Evolutionary conservation across 805 yeast species (phyloP).

Genomic region (Clavispora phyllophila): DNA sequence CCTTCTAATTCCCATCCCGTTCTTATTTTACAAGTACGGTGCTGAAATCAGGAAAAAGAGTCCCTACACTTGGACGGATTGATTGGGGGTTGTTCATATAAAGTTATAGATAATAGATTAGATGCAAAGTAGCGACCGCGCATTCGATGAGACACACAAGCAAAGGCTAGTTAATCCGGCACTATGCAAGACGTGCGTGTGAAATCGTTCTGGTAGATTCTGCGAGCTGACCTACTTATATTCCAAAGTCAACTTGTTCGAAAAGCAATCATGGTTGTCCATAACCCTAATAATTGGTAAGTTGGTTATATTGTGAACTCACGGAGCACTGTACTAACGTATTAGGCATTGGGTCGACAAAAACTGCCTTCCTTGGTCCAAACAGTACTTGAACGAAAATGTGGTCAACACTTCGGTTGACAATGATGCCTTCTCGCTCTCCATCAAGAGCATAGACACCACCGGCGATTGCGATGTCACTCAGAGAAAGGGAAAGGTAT

Average conservation of each 20-base stretch:
- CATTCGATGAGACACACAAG: no score
- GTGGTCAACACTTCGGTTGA: conserved; percentile 27
- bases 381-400: conserved; percentile 41
- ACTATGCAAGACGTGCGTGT: neutral
- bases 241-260: neutral
- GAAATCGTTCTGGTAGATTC: neutral
- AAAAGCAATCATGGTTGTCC: conserved; percentile 48
- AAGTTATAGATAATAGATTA: neutral
- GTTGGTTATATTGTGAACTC: conserved; percentile 14
- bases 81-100: neutral
- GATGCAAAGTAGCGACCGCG: no score
- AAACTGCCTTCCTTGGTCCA: conserved; percentile 63
- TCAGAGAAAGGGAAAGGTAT: conserved; percentile 77
- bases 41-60: conserved; percentile 20
- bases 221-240: neutral
- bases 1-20: conserved; percentile 11
- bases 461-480: conserved; percentile 79
- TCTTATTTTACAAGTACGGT: conserved; percentile 10
- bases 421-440: conserved; percentile 19
- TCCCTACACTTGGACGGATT: conserved; percentile 22
- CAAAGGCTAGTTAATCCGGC: no score
- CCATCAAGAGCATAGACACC: conserved; percentile 38
- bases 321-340: conserved; percentile 13
- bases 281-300: conserved; percentile 67
- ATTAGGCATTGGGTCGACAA: conserved; percentile 67